Percentiles rank a stretch among this genome's conserved stretches.
These are phyloP conservation scores for Apiospora malaysiana DNA, from an alignment of 2,329 filamentous ascomycete genomes.

Conservation along the genomic window DNA sequence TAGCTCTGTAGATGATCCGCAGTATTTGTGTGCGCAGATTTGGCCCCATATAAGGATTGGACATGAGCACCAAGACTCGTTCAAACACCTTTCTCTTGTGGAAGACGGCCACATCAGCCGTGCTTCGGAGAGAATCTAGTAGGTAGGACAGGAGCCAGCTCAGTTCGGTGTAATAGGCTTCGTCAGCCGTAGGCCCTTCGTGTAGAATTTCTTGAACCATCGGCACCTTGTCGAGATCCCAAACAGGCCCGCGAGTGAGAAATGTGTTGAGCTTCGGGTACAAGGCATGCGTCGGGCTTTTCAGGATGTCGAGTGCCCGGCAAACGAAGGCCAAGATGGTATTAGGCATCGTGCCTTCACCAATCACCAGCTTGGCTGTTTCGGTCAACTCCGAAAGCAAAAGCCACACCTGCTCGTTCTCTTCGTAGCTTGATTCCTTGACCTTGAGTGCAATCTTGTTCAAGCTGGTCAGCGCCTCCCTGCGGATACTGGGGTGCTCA, in stretches of 20 bases:
- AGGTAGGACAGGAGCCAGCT: constrained; percentile 41
- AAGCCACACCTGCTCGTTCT: constrained; percentile 79
- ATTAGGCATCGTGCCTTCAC: constrained; percentile 68
- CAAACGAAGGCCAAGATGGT: constrained; percentile 78
- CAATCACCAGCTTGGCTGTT: constrained; percentile 64
- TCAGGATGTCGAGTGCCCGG: constrained; percentile 71
- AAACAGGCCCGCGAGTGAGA: constrained; percentile 77
- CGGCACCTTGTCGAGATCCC: constrained; percentile 76
- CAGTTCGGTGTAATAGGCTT: constrained; percentile 40
- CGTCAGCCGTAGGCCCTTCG: constrained; percentile 48
- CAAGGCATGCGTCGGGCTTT: constrained; percentile 78
- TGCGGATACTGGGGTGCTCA: constrained; percentile 74
- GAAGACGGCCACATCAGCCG: constrained; percentile 38
- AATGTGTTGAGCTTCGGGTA: constrained; percentile 89
- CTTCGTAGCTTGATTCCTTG: constrained; percentile 73
- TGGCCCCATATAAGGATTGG: constrained; percentile 37
- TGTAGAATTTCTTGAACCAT: constrained; percentile 68
- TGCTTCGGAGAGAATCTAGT: constrained; percentile 37
- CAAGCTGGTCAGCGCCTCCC: constrained; percentile 75
- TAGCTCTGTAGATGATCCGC: constrained; percentile 37
- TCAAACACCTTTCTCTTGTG: constrained; percentile 55
- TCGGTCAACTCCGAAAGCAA: constrained; percentile 82
- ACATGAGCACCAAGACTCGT: constrained; percentile 48
- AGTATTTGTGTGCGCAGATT: constrained; percentile 36
- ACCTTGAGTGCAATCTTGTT: constrained; percentile 68